These are phyloP conservation scores for Monilinia laxa DNA, from an alignment of 2,329 filamentous ascomycete genomes.

Conservation along the genomic window DNA sequence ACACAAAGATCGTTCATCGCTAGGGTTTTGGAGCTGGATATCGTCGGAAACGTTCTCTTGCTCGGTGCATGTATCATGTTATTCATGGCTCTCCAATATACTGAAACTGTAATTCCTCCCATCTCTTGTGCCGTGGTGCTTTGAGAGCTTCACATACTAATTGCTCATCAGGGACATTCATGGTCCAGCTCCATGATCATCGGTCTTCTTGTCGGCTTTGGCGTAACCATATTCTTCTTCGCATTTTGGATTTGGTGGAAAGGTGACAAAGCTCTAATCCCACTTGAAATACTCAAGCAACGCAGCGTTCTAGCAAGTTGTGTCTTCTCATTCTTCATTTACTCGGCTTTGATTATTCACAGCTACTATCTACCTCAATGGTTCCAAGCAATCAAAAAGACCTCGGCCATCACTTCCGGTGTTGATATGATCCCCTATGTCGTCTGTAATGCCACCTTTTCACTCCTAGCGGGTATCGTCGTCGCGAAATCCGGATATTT, in stretches of 20 bases:
- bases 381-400: constrained; percentile 34
- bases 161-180: constrained; percentile 30
- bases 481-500: constrained; percentile 42
- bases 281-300: constrained; percentile 42
- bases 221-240: constrained; percentile 36
- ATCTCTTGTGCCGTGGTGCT: not conserved
- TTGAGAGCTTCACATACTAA: not conserved
- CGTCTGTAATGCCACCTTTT: constrained; percentile 35
- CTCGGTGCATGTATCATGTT: constrained; percentile 43
- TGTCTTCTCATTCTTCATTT: constrained; percentile 31
- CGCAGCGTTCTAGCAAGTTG: constrained; percentile 40
- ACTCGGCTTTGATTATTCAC: constrained; percentile 29
- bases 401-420: constrained; percentile 29
- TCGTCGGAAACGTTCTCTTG: constrained; percentile 46
- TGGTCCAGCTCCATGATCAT: constrained; percentile 37
- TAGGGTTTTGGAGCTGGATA: constrained; percentile 45
- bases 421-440: constrained; percentile 34
- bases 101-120: constrained; percentile 37
- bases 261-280: constrained; percentile 51
- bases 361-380: constrained; percentile 38
- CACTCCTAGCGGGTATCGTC: constrained; percentile 38
- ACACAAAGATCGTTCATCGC: not conserved
- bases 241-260: constrained; percentile 42
- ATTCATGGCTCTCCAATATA: constrained; percentile 49
- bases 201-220: constrained; percentile 38